A percentile compares a stretch with the other conserved stretches of the same genome.
phyloP scores from a whole-genome alignment of 352 stramenopile species.

The Phytophthora fragariae region DNA sequence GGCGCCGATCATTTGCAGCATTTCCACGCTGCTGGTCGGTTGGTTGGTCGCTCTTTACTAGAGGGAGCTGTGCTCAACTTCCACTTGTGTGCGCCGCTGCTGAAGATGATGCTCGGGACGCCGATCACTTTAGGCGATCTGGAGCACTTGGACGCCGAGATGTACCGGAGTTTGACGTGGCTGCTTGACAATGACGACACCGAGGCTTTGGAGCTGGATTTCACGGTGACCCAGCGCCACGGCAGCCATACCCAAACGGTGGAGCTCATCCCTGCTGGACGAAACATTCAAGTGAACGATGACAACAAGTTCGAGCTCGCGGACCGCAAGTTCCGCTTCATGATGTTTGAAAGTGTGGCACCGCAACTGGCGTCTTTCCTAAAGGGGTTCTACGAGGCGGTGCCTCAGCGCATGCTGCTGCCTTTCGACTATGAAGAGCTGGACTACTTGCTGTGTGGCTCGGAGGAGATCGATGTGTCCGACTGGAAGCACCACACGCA shows the following conservation, averaged over 20 bases:
- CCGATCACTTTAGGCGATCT: conserved; percentile 95
- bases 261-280: conserved; percentile 65
- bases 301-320: conserved; percentile 96
- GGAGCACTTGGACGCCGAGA: conserved; percentile 76
- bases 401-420: conserved; percentile 92
- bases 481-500: conserved; percentile 93
- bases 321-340: conserved; percentile 94
- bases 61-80: conserved; percentile 95
- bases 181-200: conserved; percentile 65
- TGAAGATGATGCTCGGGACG: conserved; percentile 97
- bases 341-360: conserved; percentile 94
- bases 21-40: conserved; percentile 56
- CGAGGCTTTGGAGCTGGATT: conserved; percentile 62
- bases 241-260: conserved; percentile 32
- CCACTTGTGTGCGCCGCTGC: conserved; percentile 95
- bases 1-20: conserved; percentile 70
- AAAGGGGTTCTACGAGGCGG: conserved; percentile 96
- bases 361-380: conserved; percentile 90
- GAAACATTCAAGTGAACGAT: conserved; percentile 92
- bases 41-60: conserved; percentile 68
- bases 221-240: conserved; percentile 56
- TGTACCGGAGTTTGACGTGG: conserved; percentile 67
- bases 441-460: conserved; percentile 94
- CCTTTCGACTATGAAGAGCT: conserved; percentile 98
- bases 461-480: conserved; percentile 92